Conservation (phyloP, 2,329 filamentous ascomycete species). For the Aspergillus pseudonomiae region DNA sequence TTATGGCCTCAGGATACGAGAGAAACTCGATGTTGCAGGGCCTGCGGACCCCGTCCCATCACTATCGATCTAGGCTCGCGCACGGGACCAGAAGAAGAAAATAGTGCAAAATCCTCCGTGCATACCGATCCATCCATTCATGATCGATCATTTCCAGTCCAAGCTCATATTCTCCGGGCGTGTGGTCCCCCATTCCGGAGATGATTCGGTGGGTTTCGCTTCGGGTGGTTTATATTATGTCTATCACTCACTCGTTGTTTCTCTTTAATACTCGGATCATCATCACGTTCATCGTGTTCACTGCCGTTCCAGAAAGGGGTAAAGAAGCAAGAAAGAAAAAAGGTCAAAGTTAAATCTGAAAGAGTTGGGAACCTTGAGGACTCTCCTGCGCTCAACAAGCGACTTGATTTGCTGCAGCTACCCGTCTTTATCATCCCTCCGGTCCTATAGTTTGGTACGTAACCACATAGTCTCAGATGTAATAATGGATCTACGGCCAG, state of each 20-base stretch:
- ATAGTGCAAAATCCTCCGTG: slow-evolving; percentile 23
- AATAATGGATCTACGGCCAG: slow-evolving; percentile 10
- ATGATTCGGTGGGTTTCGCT: slow-evolving; percentile 11
- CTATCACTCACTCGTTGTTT: slow-evolving; percentile 3
- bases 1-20: slow-evolving; percentile 4
- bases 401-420: slow-evolving; percentile 19
- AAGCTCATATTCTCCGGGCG: slow-evolving; percentile 13
- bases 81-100: slow-evolving; percentile 20
- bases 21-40: background rate
- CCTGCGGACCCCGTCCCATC: background rate
- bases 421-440: slow-evolving; percentile 13
- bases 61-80: slow-evolving; percentile 15
- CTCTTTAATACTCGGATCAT: background rate
- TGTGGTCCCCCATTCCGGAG: slow-evolving; percentile 5
- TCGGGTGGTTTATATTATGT: background rate
- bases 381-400: slow-evolving; percentile 2
- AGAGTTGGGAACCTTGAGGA: slow-evolving; percentile 1
- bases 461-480: slow-evolving; percentile 3
- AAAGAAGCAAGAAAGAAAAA: background rate
- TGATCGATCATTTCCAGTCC: slow-evolving; percentile 24
- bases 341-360: background rate
- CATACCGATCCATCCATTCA: slow-evolving; percentile 17
- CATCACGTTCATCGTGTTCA: background rate
- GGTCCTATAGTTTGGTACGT: slow-evolving; percentile 3
- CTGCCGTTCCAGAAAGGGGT: slow-evolving; percentile 4